Evolutionary conservation across 2,329 filamentous ascomycete species (phyloP).

Genomic region (Alternaria brassicae): DNA sequence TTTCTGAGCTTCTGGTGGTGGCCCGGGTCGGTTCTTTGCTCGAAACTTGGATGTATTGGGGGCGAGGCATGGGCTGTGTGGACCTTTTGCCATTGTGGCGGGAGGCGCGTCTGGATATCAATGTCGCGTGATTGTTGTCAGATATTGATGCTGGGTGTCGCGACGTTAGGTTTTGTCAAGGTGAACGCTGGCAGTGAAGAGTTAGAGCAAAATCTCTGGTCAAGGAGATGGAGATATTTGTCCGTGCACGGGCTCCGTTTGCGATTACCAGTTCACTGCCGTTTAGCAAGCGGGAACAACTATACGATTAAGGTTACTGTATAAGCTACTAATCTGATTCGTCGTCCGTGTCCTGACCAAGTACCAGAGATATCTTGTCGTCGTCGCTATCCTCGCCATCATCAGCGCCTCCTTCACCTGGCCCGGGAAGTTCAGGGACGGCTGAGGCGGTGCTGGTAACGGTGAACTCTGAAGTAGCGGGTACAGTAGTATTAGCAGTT

Average conservation of each 20-base stretch:
- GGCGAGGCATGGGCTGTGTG: too few species aligned
- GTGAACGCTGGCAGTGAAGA: background rate
- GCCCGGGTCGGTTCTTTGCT: too few species aligned
- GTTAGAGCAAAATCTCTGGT: background rate
- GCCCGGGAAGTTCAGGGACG: constrained; percentile 24
- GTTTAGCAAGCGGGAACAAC: background rate
- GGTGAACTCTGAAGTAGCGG: constrained; percentile 26
- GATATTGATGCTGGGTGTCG: background rate
- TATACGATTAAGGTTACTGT: background rate
- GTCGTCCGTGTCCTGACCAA: constrained; percentile 48
- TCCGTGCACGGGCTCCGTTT: constrained; percentile 18
- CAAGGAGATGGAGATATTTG: background rate
- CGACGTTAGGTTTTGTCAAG: background rate
- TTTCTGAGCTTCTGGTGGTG: background rate
- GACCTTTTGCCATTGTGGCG: background rate
- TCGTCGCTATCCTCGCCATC: constrained; percentile 37
- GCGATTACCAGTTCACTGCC: constrained; percentile 8
- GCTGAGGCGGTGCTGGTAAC: constrained; percentile 24
- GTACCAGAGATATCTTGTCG: constrained; percentile 38
- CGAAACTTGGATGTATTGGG: background rate
- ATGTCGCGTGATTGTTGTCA: background rate
- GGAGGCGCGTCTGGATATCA: too few species aligned
- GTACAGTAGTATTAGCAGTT: background rate
- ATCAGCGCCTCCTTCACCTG: constrained; percentile 18
- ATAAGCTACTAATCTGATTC: constrained; percentile 36